Percentiles rank a stretch among this genome's conserved stretches.
Conservation (phyloP, 164 flowering plant genomes). For the Stephania yunnanensis region DNA sequence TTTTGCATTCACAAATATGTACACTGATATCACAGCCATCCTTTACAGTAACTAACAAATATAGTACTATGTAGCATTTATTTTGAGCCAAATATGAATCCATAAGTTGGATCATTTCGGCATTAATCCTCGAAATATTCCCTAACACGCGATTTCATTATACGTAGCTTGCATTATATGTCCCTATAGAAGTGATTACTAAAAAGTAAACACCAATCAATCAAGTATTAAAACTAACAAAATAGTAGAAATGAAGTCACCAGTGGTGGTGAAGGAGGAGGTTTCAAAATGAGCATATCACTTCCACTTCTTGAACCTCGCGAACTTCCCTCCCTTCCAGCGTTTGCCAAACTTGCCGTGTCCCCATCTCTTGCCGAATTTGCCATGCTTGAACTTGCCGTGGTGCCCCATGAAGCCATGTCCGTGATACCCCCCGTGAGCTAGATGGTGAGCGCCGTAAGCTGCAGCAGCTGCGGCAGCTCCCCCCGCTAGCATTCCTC, state of each 20-base stretch:
- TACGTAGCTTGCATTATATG: too few relatives aligned
- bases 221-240: not conserved
- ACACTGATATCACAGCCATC: too few relatives aligned
- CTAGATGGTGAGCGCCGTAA: conserved; percentile 38
- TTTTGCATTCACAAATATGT: too few relatives aligned
- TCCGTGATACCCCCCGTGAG: conserved; percentile 30
- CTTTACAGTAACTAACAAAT: too few relatives aligned
- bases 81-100: too few relatives aligned
- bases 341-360: conserved; percentile 26
- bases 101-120: too few relatives aligned
- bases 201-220: not conserved
- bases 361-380: conserved; percentile 30
- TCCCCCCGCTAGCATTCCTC: conserved; percentile 52
- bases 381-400: conserved; percentile 46
- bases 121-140: too few relatives aligned
- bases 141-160: too few relatives aligned
- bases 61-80: too few relatives aligned
- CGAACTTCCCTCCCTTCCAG: conserved; percentile 35
- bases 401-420: conserved; percentile 27
- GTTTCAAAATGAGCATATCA: conserved; percentile 14
- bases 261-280: not conserved
- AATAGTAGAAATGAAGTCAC: too few relatives aligned
- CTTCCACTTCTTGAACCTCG: conserved; percentile 63
- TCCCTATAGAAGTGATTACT: not conserved
- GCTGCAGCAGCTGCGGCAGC: conserved; percentile 71